phyloP scores from a whole-genome alignment of 148 eudicot genomes.

The Heliosperma pusillum region DNA sequence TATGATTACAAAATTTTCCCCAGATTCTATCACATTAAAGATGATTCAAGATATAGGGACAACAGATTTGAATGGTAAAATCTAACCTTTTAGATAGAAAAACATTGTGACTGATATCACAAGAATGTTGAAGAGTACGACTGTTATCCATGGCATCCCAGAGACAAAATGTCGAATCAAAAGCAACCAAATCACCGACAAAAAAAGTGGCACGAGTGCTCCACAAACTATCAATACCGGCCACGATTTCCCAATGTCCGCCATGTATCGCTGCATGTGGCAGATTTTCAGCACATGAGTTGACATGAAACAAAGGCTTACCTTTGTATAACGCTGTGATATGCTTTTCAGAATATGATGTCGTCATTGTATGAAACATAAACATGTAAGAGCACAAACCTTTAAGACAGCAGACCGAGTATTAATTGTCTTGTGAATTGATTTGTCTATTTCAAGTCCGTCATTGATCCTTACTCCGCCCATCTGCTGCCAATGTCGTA shows the following conservation, averaged over 20 bases:
- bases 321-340: too few species aligned
- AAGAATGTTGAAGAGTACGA: conserved; percentile 70
- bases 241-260: conserved; percentile 94
- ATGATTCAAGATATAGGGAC: too few species aligned
- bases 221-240: conserved; percentile 90
- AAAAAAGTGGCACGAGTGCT: conserved; percentile 78
- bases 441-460: conserved; percentile 70
- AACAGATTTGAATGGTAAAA: conserved; percentile 12
- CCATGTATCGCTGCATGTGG: conserved; percentile 86
- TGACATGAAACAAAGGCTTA: conserved; percentile 10
- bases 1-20: neutral
- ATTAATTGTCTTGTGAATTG: conserved; percentile 74
- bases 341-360: too few species aligned
- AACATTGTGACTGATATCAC: conserved; percentile 82
- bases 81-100: conserved; percentile 77
- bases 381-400: conserved; percentile 37
- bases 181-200: conserved; percentile 83
- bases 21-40: neutral
- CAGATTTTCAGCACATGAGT: conserved; percentile 6
- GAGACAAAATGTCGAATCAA: conserved; percentile 88
- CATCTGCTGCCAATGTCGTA: conserved; percentile 88
- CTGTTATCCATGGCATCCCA: conserved; percentile 99
- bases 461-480: conserved; percentile 70
- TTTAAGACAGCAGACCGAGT: conserved; percentile 79
- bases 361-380: neutral